Conservation (phyloP, 306 rosid species). For the Acmispon strigosus region DNA sequence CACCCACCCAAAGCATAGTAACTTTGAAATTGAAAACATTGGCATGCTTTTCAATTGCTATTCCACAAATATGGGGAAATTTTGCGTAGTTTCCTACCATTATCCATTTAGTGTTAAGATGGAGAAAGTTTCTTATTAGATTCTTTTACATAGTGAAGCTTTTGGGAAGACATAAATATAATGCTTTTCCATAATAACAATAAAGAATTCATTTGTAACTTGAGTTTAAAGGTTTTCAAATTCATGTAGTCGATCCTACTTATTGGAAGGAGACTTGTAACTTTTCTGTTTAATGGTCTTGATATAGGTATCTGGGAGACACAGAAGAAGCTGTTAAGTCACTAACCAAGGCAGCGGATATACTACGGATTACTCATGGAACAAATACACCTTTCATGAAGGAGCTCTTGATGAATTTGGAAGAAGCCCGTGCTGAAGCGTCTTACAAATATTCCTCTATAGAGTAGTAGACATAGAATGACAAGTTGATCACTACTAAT, state of each 20-base stretch:
- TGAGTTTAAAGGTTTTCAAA: neutral
- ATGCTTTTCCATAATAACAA: neutral
- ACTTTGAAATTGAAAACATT: too few relatives aligned
- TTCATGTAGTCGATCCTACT: neutral
- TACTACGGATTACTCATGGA: slow-evolving; percentile 78
- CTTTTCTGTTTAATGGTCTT: neutral
- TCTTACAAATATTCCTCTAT: slow-evolving; percentile 44
- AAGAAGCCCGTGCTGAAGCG: slow-evolving; percentile 89
- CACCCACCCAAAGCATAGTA: too few relatives aligned
- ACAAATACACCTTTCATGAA: slow-evolving; percentile 62
- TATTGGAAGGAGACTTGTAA: neutral
- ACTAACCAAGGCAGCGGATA: slow-evolving; percentile 59
- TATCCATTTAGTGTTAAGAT: neutral
- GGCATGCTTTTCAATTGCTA: too few relatives aligned
- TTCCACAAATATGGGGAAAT: too few relatives aligned
- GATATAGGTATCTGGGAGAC: slow-evolving; percentile 60
- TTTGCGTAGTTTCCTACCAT: too few relatives aligned
- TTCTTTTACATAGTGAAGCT: neutral
- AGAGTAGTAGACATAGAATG: slow-evolving; percentile 18
- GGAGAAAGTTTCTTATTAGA: neutral
- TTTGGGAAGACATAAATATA: too few relatives aligned
- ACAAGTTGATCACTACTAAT: neutral
- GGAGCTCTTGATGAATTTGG: slow-evolving; percentile 64
- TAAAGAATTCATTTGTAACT: neutral
- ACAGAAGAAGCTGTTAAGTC: slow-evolving; percentile 59